These are phyloP conservation scores for Saccharomycopsis amapae DNA, from an alignment of 805 yeast genomes.

Conservation along the genomic window DNA sequence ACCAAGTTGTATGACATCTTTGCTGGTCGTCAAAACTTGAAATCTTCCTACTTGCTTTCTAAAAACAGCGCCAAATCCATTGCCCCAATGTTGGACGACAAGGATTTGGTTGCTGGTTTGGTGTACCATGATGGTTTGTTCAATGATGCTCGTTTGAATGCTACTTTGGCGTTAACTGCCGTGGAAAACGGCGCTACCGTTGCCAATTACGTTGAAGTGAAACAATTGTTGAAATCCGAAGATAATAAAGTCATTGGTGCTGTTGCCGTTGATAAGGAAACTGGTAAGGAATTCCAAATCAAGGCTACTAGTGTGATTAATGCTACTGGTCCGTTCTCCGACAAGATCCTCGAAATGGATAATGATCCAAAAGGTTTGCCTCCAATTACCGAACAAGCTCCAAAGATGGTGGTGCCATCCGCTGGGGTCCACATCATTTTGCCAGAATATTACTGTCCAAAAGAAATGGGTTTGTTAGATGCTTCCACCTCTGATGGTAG, in stretches of 20 bases:
- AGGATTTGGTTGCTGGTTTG: constrained; percentile 77
- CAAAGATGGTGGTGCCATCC: constrained; percentile 87
- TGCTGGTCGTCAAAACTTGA: constrained; percentile 83
- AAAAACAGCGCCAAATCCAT: constrained; percentile 58
- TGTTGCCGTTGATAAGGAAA: constrained; percentile 61
- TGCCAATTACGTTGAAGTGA: constrained; percentile 78
- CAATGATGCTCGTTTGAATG: constrained; percentile 87
- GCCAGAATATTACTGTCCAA: constrained; percentile 89
- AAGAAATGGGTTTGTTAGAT: constrained; percentile 80
- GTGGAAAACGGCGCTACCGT: constrained; percentile 83
- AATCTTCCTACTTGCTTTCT: constrained; percentile 66
- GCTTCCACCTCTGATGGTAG: constrained; percentile 93
- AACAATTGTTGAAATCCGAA: constrained; percentile 60
- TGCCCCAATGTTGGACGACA: constrained; percentile 80
- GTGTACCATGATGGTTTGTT: constrained; percentile 95
- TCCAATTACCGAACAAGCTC: constrained; percentile 42
- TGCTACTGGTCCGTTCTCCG: constrained; percentile 94
- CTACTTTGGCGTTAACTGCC: constrained; percentile 81
- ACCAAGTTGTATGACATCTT: constrained; percentile 87
- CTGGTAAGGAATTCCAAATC: constrained; percentile 54
- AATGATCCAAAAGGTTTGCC: constrained; percentile 59
- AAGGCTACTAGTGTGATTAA: constrained; percentile 72
- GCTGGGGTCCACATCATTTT: constrained; percentile 89
- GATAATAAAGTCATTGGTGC: constrained; percentile 67
- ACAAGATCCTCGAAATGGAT: constrained; percentile 80